Evolutionary conservation across 148 eudicot species (phyloP).

Genomic region (Limonium bicolor): DNA sequence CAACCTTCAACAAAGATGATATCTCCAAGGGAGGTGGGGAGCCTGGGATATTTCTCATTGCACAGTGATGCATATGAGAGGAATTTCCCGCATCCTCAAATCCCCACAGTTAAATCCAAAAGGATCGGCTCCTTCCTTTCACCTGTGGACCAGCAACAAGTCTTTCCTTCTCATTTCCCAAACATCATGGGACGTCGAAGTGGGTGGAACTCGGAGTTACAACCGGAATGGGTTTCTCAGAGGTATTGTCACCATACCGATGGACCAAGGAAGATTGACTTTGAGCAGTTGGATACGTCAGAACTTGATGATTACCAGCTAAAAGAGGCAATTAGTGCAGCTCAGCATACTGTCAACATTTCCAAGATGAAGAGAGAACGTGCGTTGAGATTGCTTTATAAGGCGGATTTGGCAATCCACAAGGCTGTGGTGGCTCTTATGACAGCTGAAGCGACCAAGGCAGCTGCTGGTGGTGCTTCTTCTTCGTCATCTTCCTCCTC

Average conservation of each 20-base stretch:
- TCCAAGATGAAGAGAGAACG: slow-evolving; percentile 76
- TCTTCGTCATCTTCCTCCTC: no score
- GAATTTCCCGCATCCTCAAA: slow-evolving; percentile 40
- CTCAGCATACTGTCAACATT: slow-evolving; percentile 51
- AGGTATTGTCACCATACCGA: slow-evolving; percentile 27
- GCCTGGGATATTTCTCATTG: slow-evolving; percentile 32
- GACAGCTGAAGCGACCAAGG: slow-evolving; percentile 80
- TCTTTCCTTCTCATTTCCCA: slow-evolving; percentile 21
- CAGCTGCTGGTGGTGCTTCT: slow-evolving; percentile 20
- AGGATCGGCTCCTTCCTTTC: slow-evolving; percentile 26
- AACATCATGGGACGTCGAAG: slow-evolving; percentile 28
- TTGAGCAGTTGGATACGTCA: slow-evolving; percentile 40
- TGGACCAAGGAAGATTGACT: slow-evolving; percentile 19
- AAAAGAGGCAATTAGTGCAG: slow-evolving; percentile 78
- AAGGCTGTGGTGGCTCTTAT: slow-evolving; percentile 75
- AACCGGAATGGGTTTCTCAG: slow-evolving; percentile 35
- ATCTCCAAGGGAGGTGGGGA: slow-evolving; percentile 46
- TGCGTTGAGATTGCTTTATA: slow-evolving; percentile 63
- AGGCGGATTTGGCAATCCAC: slow-evolving; percentile 79
- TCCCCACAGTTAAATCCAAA: slow-evolving; percentile 38
- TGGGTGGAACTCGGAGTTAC: slow-evolving; percentile 23
- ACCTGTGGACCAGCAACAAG: slow-evolving; percentile 19
- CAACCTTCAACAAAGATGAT: slow-evolving; percentile 34
- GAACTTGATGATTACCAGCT: slow-evolving; percentile 71
- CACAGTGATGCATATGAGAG: slow-evolving; percentile 37